phyloP scores from a whole-genome alignment of 345 rosid genomes.

The Eucalyptus pauciflora region DNA sequence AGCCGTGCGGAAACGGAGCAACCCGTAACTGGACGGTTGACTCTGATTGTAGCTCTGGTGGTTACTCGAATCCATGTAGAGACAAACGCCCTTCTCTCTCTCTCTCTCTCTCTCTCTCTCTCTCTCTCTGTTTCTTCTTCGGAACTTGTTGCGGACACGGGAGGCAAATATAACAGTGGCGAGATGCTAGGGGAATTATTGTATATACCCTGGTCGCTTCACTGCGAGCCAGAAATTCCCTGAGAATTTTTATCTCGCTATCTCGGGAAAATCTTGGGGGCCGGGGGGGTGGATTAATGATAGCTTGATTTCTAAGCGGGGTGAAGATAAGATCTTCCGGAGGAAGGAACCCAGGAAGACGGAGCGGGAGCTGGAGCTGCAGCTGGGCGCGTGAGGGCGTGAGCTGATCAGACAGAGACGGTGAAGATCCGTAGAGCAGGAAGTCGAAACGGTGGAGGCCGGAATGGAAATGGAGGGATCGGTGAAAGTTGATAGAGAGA shows the following conservation, averaged over 20 bases:
- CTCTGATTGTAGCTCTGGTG: slow-evolving; percentile 19
- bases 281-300: neutral
- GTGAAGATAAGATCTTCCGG: slow-evolving; percentile 64
- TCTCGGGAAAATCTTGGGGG: slow-evolving; percentile 5
- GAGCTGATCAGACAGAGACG: neutral
- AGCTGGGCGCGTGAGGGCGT: neutral
- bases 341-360: slow-evolving; percentile 37
- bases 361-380: neutral
- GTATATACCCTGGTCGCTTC: neutral
- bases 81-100: neutral
- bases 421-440: neutral
- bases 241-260: slow-evolving; percentile 20
- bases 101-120: neutral
- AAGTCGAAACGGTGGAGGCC: neutral
- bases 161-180: neutral
- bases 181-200: neutral
- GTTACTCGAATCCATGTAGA: slow-evolving; percentile 59
- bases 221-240: neutral
- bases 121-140: neutral
- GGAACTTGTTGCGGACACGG: neutral
- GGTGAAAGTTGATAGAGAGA: neutral
- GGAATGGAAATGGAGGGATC: neutral
- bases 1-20: slow-evolving; percentile 79
- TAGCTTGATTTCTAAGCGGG: slow-evolving; percentile 61
- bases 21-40: slow-evolving; percentile 44